Evolutionary conservation across 768 basidiomycete species (phyloP).

Genomic region (Kwoniella botswanensis): DNA sequence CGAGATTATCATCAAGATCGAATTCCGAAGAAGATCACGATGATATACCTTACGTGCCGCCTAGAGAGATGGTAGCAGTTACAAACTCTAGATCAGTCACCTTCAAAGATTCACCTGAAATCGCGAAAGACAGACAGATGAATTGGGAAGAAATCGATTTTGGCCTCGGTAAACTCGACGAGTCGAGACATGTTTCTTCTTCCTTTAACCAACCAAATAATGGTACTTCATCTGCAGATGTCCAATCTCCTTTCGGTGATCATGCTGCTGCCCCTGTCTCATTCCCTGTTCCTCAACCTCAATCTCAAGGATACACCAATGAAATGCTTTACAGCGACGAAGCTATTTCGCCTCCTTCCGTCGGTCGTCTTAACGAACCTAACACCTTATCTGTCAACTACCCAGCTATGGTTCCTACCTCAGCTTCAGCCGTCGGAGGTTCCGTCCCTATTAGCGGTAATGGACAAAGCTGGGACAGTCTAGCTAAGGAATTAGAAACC

Average conservation of each 20-base stretch:
- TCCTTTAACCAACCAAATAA: slow-evolving; percentile 10
- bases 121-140: slow-evolving; percentile 21
- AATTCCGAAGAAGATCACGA: slow-evolving; percentile 20
- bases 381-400: slow-evolving; percentile 40
- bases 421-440: slow-evolving; percentile 17
- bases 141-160: slow-evolving; percentile 59
- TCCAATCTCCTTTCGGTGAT: slow-evolving; percentile 17
- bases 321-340: slow-evolving; percentile 19
- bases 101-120: slow-evolving; percentile 5
- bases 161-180: slow-evolving; percentile 56
- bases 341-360: slow-evolving; percentile 7
- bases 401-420: slow-evolving; percentile 46
- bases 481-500: slow-evolving; percentile 38
- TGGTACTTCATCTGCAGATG: slow-evolving; percentile 10
- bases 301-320: slow-evolving; percentile 10
- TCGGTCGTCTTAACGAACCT: slow-evolving; percentile 23
- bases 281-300: slow-evolving; percentile 21
- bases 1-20: slow-evolving; percentile 24
- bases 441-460: background rate
- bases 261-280: slow-evolving; percentile 15
- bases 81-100: slow-evolving; percentile 16
- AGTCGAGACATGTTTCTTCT: slow-evolving; percentile 27
- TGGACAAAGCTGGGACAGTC: slow-evolving; percentile 42
- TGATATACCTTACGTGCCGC: background rate
- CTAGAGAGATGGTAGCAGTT: slow-evolving; percentile 41